phyloP scores from a whole-genome alignment of 768 basidiomycete genomes.

The Cystobasidium ongulense region DNA sequence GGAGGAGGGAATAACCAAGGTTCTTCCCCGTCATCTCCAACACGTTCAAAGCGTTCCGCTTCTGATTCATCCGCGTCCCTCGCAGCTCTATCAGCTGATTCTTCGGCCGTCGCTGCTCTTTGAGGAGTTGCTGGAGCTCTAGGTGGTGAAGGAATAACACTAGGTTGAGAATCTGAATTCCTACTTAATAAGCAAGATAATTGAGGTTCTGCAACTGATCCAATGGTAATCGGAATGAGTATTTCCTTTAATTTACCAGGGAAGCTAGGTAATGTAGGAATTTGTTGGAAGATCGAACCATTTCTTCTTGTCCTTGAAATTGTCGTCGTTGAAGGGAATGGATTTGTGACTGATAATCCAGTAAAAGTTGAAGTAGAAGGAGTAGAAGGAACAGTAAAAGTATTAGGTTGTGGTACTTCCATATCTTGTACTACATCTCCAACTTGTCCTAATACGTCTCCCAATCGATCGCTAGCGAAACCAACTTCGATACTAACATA shows the following conservation, averaged over 20 bases:
- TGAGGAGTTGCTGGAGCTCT: neutral
- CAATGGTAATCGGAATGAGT: slow-evolving; percentile 42
- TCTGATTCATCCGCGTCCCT: slow-evolving; percentile 34
- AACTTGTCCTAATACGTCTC: slow-evolving; percentile 33
- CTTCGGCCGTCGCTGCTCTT: slow-evolving; percentile 21
- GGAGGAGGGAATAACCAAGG: slow-evolving; percentile 41
- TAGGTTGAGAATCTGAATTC: neutral
- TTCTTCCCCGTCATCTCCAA: slow-evolving; percentile 37
- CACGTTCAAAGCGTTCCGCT: slow-evolving; percentile 38
- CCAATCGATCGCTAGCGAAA: slow-evolving; percentile 36
- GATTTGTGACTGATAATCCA: slow-evolving; percentile 35
- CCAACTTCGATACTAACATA: slow-evolving; percentile 42
- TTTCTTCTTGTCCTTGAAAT: neutral
- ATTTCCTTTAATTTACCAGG: slow-evolving; percentile 42
- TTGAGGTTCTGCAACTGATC: slow-evolving; percentile 41
- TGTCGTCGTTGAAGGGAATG: slow-evolving; percentile 30
- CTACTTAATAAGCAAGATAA: slow-evolving; percentile 36
- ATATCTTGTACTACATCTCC: slow-evolving; percentile 35
- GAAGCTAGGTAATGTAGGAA: slow-evolving; percentile 31
- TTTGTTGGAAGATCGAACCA: neutral
- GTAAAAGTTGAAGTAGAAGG: slow-evolving; percentile 33
- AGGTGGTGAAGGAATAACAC: slow-evolving; percentile 9
- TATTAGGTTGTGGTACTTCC: slow-evolving; percentile 36
- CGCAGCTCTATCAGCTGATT: slow-evolving; percentile 27
- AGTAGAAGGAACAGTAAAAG: slow-evolving; percentile 33